Evolutionary conservation across 2,329 filamentous ascomycete species (phyloP).

Genomic region (Fusarium acutatum): DNA sequence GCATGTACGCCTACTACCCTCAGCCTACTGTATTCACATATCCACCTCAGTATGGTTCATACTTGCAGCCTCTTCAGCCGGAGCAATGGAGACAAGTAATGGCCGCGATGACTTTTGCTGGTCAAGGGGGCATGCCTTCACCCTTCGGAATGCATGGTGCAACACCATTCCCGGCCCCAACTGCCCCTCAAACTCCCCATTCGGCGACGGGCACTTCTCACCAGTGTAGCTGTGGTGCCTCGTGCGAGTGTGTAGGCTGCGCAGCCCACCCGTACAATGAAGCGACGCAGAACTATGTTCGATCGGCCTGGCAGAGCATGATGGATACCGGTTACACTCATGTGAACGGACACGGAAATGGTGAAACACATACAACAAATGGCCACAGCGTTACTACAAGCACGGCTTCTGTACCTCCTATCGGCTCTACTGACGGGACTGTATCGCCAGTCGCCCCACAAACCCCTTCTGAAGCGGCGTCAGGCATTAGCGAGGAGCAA

Average conservation of each 20-base stretch:
- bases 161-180: constrained; percentile 30
- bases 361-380: constrained; percentile 31
- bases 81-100: constrained; percentile 61
- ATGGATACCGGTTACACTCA: constrained; percentile 42
- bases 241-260: constrained; percentile 74
- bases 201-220: constrained; percentile 47
- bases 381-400: constrained; percentile 22
- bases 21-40: constrained; percentile 61
- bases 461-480: constrained; percentile 59
- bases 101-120: constrained; percentile 50
- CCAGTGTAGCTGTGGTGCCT: constrained; percentile 70
- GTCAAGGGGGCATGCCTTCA: constrained; percentile 44
- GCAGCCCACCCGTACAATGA: constrained; percentile 73
- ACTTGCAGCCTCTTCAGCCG: constrained; percentile 63
- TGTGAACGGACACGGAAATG: constrained; percentile 37
- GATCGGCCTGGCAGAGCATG: constrained; percentile 57
- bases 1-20: constrained; percentile 52
- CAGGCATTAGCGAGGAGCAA: constrained; percentile 59
- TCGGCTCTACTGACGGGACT: constrained; percentile 38
- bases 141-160: constrained; percentile 39
- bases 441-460: constrained; percentile 52
- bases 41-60: constrained; percentile 63
- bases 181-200: constrained; percentile 25
- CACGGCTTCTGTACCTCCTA: constrained; percentile 17
- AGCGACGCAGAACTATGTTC: constrained; percentile 64